phyloP scores from a whole-genome alignment of 192 early-diverging fungal genomes.

The Podila verticillata region DNA sequence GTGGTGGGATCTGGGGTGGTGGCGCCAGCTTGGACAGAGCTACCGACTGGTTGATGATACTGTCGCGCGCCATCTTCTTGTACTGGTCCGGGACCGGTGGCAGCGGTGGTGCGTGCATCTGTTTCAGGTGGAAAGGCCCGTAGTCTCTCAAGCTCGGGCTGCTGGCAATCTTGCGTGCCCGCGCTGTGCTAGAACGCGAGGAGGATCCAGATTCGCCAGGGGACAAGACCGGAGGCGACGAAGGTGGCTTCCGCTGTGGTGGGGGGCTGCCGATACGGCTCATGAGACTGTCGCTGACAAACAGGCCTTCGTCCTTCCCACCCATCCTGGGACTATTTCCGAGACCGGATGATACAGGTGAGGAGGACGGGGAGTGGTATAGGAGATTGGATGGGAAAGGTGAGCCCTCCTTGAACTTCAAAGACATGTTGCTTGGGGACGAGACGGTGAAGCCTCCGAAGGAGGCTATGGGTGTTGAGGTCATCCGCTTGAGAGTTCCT shows the following conservation, averaged over 20 bases:
- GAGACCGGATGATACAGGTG: constrained; percentile 8
- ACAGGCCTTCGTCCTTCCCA: background rate
- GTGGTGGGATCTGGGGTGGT: no score
- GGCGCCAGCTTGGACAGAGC: no score
- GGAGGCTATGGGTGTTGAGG: constrained; percentile 17
- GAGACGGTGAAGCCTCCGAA: constrained; percentile 8
- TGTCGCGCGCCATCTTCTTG: background rate
- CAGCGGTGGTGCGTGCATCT: background rate
- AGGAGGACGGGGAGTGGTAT: constrained; percentile 20
- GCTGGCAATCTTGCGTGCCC: constrained; percentile 29
- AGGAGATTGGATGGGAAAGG: background rate
- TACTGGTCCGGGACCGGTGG: background rate
- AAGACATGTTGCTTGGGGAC: background rate
- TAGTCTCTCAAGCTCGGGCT: constrained; percentile 30
- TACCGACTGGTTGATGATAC: no score
- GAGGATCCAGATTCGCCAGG: background rate
- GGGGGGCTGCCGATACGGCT: constrained; percentile 45
- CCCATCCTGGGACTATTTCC: constrained; percentile 14
- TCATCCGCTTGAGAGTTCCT: constrained; percentile 25
- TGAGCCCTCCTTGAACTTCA: constrained; percentile 19
- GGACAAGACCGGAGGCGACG: no score
- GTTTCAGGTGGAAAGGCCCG: background rate
- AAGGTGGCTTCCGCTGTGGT: constrained; percentile 17
- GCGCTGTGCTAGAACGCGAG: background rate
- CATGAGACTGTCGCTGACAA: constrained; percentile 38